phyloP scores from a whole-genome alignment of 2,329 filamentous ascomycete genomes.

The Anthostomella pinea region DNA sequence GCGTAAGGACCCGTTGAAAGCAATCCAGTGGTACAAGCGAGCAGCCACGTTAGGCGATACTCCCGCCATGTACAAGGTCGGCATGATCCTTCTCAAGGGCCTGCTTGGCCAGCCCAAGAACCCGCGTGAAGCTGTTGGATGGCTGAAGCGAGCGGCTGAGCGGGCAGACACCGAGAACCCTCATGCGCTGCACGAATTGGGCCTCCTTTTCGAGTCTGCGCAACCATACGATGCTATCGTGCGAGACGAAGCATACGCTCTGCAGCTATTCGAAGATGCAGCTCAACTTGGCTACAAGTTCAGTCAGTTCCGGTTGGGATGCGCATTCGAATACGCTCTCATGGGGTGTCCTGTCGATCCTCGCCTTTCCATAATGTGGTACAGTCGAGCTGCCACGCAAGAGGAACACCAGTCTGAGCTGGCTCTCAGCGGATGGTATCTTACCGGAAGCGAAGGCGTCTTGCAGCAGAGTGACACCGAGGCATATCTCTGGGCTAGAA shows the following conservation, averaged over 20 bases:
- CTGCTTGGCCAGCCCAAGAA: slow-evolving; percentile 84
- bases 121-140: slow-evolving; percentile 79
- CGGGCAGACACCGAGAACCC: slow-evolving; percentile 86
- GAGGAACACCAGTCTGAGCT: slow-evolving; percentile 92
- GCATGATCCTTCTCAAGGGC: slow-evolving; percentile 92
- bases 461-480: slow-evolving; percentile 91
- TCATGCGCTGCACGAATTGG: slow-evolving; percentile 89
- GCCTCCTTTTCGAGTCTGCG: slow-evolving; percentile 62
- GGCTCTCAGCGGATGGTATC: slow-evolving; percentile 85
- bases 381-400: slow-evolving; percentile 84
- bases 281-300: slow-evolving; percentile 92
- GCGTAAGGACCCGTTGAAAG: slow-evolving; percentile 84
- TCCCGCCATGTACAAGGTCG: slow-evolving; percentile 97
- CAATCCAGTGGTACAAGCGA: slow-evolving; percentile 96
- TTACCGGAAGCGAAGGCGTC: slow-evolving; percentile 86
- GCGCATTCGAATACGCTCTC: slow-evolving; percentile 84
- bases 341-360: slow-evolving; percentile 82
- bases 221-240: slow-evolving; percentile 69
- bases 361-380: slow-evolving; percentile 86
- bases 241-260: slow-evolving; percentile 77
- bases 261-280: slow-evolving; percentile 79
- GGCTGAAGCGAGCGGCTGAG: slow-evolving; percentile 92
- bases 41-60: slow-evolving; percentile 87
- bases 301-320: slow-evolving; percentile 85
- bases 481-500: slow-evolving; percentile 94